phyloP scores from a whole-genome alignment of 2,329 filamentous ascomycete species.

The Pseudogymnoascus sp. region DNA sequence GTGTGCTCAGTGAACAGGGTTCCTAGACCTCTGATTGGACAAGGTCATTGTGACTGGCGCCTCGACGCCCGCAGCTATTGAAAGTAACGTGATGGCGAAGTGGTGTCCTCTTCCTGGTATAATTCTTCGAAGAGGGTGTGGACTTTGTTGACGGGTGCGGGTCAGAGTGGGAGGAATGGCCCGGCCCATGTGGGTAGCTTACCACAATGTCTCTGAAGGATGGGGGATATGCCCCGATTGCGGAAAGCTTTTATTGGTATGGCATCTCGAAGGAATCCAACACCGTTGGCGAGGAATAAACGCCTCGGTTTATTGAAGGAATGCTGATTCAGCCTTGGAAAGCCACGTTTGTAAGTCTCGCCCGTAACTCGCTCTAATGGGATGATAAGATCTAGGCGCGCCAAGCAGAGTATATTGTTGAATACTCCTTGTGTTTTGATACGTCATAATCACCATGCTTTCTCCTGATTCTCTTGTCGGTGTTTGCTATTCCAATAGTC shows the following conservation, averaged over 20 bases:
- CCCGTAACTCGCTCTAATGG: background rate
- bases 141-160: background rate
- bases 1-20: conserved; percentile 19
- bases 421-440: background rate
- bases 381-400: background rate
- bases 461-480: background rate
- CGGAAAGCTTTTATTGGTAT: background rate
- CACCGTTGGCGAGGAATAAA: background rate
- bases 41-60: conserved; percentile 12
- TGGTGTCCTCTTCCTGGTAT: conserved; percentile 22
- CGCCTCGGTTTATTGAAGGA: background rate
- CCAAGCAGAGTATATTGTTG: background rate
- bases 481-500: background rate
- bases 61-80: conserved; percentile 17
- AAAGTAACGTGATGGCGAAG: conserved; percentile 26
- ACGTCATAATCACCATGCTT: background rate
- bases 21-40: conserved; percentile 23
- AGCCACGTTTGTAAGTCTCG: background rate
- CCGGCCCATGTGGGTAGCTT: conserved; percentile 7
- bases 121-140: background rate
- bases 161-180: conserved; percentile 1
- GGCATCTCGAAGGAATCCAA: background rate
- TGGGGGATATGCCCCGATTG: background rate
- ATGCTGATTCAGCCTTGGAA: conserved; percentile 1
- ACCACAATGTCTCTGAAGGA: background rate